Evolutionary conservation across 2,329 filamentous ascomycete genomes (phyloP), one percentile per base, ranked within the genome.

Genomic region (Penicillium sp.): DNA sequence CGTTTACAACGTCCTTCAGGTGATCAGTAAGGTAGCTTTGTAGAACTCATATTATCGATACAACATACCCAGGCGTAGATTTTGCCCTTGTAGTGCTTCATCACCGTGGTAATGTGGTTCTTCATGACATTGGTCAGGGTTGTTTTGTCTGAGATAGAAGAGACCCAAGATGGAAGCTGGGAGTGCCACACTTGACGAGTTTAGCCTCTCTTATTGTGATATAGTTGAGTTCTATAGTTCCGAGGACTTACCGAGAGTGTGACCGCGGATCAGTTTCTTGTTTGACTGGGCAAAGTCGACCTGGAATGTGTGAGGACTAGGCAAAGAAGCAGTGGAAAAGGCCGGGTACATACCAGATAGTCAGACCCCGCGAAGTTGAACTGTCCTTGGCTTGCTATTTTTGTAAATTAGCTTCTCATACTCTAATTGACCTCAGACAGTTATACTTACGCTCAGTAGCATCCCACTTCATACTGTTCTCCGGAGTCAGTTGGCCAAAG

Each of bases 401-500:
- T 23, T 23, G 4, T 2, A 8, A 16, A 16, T 50, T 2, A 50
- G 36, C 23, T 23, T 21, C 36, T 23, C 3, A 2, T 40, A 13
- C 16, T 23, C 3, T 15, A 23, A 5, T n/a, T 21, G 23, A 3
- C 2, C 2, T 25, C 5, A 39, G 3, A 41, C 2, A 3, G 15
- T 25, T 23, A 8, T 25, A 64, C 68, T 48, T 21, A 69, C 68
- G 83, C 76, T 90, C 84, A 39, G 79, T 85, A 58, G 79, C 77
- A 59, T 85, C 79, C 85, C 85, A 89, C 77, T 85, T 84, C 73
- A 86, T 83, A 5, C 80, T 81, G 68, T 89, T 89, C 58, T 82
- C 83, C 0, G 85, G 84, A 0, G 86, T 87, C 34, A 87, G 75
- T 70, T 84, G 80, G 39, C 86, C 86, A 64, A 88, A 88, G 66